A percentile compares a stretch with the other conserved stretches of the same genome.
These are phyloP conservation scores for Orbilia oligospora DNA, from an alignment of 2,329 filamentous ascomycete genomes.

Conservation along the genomic window DNA sequence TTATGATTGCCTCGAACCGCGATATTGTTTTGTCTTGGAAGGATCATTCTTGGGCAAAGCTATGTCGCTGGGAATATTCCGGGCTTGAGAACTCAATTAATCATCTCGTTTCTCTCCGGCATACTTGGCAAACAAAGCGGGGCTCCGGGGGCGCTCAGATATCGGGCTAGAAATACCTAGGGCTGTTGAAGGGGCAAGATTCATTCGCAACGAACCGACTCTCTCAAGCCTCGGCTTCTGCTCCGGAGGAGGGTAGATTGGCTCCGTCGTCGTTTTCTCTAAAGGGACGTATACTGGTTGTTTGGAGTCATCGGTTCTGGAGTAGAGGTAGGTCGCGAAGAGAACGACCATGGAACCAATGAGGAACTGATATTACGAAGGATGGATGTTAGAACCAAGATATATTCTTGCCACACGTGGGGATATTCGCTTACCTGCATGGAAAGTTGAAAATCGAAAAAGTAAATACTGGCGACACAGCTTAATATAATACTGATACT, in stretches of 20 bases:
- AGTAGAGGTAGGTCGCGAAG: conserved; percentile 87
- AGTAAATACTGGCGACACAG: conserved; percentile 84
- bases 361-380: conserved; percentile 76
- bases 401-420: background rate
- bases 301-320: conserved; percentile 74
- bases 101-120: conserved; percentile 59
- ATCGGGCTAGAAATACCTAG: conserved; percentile 49
- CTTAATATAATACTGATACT: conserved; percentile 92
- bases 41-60: background rate
- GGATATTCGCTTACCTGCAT: conserved; percentile 72
- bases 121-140: conserved; percentile 56
- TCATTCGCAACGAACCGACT: conserved; percentile 50
- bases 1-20: conserved; percentile 22
- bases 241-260: conserved; percentile 36
- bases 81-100: conserved; percentile 6
- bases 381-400: conserved; percentile 17
- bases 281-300: conserved; percentile 65
- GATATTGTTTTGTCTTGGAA: conserved; percentile 4
- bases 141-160: conserved; percentile 57
- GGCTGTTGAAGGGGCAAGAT: conserved; percentile 48
- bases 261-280: conserved; percentile 62
- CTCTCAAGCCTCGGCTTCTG: conserved; percentile 47
- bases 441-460: conserved; percentile 85
- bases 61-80: conserved; percentile 4
- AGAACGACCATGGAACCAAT: conserved; percentile 84